These are phyloP conservation scores for Leccinum insolens DNA, from an alignment of 1,284 basidiomycete species.

Conservation along the genomic window DNA sequence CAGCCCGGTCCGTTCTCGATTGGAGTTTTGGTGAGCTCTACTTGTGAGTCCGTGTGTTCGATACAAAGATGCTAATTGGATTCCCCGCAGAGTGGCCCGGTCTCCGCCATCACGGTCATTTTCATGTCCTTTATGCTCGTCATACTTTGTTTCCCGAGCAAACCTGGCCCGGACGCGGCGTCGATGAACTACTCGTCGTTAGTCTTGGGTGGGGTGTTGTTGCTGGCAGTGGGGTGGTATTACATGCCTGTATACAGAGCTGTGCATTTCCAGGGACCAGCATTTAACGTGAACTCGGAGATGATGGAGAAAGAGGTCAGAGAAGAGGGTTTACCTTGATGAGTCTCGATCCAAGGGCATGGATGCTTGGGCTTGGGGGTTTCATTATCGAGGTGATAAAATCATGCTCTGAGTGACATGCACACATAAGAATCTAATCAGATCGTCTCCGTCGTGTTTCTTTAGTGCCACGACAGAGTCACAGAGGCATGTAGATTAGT, in stretches of 20 bases:
- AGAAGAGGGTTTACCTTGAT: neutral
- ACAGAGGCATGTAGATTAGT: neutral
- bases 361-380: neutral
- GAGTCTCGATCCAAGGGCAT: neutral
- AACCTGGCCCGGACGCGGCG: constrained; percentile 12
- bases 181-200: constrained; percentile 37
- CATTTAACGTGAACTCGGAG: constrained; percentile 7
- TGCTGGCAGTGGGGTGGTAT: constrained; percentile 28
- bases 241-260: constrained; percentile 33
- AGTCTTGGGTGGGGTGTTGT: constrained; percentile 30
- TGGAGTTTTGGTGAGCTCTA: neutral
- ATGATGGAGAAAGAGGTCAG: neutral
- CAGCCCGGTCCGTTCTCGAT: neutral
- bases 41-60: neutral
- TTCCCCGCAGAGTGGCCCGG: constrained; percentile 24
- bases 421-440: neutral
- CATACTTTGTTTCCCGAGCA: constrained; percentile 31
- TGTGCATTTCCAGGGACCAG: constrained; percentile 26
- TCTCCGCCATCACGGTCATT: constrained; percentile 26
- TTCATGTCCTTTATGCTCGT: constrained; percentile 36
- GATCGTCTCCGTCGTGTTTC: neutral
- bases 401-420: neutral
- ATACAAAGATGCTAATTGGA: neutral
- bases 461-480: neutral
- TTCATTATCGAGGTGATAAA: neutral